A percentile compares a stretch with the other conserved stretches of the same genome.
Conservation (phyloP, 345 rosid species). For the Viola odorata region DNA sequence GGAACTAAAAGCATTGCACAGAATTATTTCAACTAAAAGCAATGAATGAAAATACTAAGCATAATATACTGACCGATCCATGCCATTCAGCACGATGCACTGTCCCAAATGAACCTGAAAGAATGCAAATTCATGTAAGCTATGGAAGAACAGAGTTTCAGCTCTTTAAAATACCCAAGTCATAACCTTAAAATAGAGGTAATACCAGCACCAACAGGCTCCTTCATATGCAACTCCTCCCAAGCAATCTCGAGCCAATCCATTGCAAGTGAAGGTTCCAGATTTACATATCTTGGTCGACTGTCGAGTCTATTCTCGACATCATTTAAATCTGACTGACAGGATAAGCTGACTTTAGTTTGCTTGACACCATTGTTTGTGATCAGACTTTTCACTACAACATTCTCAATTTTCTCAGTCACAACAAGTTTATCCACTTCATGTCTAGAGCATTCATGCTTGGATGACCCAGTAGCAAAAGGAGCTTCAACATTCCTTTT, state of each 20-base stretch:
- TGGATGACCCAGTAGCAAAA: conserved; percentile 20
- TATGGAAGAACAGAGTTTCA: background rate
- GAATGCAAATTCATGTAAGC: background rate
- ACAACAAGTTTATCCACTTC: conserved; percentile 21
- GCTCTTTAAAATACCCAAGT: background rate
- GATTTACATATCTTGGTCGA: conserved; percentile 52
- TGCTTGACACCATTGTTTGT: conserved; percentile 28
- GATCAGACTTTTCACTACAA: conserved; percentile 27
- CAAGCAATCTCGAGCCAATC: conserved; percentile 96
- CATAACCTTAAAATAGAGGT: background rate
- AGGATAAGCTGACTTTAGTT: conserved; percentile 25
- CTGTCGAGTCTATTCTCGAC: conserved; percentile 36
- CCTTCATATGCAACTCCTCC: conserved; percentile 87
- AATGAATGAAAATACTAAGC: background rate
- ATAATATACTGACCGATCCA: conserved; percentile 69
- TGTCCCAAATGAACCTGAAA: conserved; percentile 89
- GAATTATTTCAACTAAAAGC: background rate
- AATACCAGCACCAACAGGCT: conserved; percentile 93
- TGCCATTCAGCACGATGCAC: conserved; percentile 99
- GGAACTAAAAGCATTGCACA: background rate
- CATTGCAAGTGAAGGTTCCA: conserved; percentile 94
- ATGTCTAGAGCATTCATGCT: conserved; percentile 25
- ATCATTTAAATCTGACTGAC: conserved; percentile 32
- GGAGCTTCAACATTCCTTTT: conserved; percentile 22
- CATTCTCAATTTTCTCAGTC: conserved; percentile 33